Conservation (phyloP, 2,329 filamentous ascomycete species). For the Colletotrichum simmondsii region DNA sequence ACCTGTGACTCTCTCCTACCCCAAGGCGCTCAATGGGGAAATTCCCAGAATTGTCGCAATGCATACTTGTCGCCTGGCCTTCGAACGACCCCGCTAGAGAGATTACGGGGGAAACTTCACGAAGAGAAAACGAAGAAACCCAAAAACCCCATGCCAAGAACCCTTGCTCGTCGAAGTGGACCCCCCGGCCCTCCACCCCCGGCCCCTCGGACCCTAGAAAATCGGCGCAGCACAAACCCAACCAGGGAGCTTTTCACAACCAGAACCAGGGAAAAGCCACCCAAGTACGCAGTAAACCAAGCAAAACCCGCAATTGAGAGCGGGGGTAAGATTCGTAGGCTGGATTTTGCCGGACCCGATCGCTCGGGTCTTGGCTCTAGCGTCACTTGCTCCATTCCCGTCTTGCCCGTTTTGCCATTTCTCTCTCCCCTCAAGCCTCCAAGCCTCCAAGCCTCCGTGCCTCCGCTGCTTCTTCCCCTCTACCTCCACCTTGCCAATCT, state of each 20-base stretch:
- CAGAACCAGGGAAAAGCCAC: no score
- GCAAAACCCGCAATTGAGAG: neutral
- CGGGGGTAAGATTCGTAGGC: neutral
- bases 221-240: neutral
- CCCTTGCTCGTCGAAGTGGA: neutral
- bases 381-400: neutral
- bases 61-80: no score
- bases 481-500: neutral
- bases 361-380: constrained; percentile 17
- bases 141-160: neutral
- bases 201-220: no score
- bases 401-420: neutral
- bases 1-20: no score
- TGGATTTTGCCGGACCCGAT: neutral
- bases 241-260: no score
- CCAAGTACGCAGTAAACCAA: no score
- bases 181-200: no score
- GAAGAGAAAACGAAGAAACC: neutral
- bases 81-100: no score
- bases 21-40: no score
- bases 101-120: neutral
- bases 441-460: no score
- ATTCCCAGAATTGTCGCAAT: no score
- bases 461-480: neutral
- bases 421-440: neutral